Evolutionary conservation across 139 green algal genomes (phyloP).

Genomic region (Tetraselmis striata): DNA sequence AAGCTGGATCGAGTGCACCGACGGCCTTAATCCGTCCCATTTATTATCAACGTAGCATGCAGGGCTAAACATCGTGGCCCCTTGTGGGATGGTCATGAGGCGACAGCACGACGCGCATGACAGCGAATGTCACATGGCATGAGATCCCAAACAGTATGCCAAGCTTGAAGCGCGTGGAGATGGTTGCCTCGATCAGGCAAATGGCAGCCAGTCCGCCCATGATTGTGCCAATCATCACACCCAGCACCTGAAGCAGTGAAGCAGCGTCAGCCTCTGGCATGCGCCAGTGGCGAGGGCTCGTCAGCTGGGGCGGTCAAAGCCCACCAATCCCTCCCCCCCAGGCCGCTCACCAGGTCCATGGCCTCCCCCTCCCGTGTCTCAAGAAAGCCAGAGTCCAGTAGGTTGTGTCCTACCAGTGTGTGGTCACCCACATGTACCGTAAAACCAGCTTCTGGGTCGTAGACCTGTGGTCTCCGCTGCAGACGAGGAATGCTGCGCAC

Average conservation of each 20-base stretch:
- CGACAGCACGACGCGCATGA: neutral
- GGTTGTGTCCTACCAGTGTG: neutral
- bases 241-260: neutral
- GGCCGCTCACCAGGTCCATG: neutral
- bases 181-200: neutral
- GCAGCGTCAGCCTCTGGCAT: neutral
- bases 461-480: neutral
- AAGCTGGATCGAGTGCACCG: too few species aligned
- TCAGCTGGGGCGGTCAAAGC: too few species aligned
- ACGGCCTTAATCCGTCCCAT: too few species aligned
- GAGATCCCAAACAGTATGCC: neutral
- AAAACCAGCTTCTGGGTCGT: neutral
- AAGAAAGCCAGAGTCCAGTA: neutral
- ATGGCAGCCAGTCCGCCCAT: neutral
- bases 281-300: too few species aligned
- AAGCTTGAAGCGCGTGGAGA: neutral
- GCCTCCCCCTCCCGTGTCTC: neutral
- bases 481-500: neutral
- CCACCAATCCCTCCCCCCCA: too few species aligned
- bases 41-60: too few species aligned
- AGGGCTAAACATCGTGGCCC: neutral
- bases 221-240: neutral
- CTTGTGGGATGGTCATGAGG: neutral
- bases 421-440: neutral
- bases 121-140: neutral